Evolutionary conservation across 2,329 filamentous ascomycete species (phyloP).

Genomic region (Aspergillus ustus): DNA sequence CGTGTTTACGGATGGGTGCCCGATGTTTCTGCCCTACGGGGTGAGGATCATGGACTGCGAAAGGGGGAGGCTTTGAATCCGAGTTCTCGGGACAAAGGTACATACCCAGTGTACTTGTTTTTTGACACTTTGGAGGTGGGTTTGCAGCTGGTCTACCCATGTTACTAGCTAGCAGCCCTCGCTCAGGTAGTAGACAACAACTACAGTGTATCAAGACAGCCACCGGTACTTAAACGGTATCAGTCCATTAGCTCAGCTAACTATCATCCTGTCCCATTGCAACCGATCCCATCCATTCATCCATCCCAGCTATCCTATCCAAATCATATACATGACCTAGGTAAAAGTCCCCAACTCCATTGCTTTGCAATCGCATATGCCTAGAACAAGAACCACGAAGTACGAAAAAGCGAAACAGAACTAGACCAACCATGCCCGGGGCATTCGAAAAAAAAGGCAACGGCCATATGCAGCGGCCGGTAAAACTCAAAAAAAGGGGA

Average conservation of each 20-base stretch:
- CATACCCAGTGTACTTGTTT: no score
- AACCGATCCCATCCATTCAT: background rate
- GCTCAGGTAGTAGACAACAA: no score
- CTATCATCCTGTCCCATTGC: background rate
- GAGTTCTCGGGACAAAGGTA: no score
- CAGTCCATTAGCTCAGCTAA: slow-evolving; percentile 14
- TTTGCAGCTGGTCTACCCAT: no score
- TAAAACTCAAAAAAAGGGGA: background rate
- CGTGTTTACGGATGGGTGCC: background rate
- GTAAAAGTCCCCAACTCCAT: slow-evolving; percentile 12
- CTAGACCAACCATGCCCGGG: background rate
- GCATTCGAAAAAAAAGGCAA: background rate
- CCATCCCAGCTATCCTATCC: slow-evolving; percentile 2
- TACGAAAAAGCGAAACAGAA: background rate
- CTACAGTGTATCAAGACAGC: no score
- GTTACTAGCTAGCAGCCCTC: no score
- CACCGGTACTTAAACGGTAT: background rate
- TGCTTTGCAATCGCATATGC: slow-evolving; percentile 1
- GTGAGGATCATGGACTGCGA: background rate
- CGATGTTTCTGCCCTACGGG: background rate
- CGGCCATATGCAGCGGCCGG: no score
- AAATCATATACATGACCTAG: slow-evolving; percentile 4
- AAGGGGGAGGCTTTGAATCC: background rate
- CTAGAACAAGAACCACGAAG: background rate
- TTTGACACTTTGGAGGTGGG: no score